Percentiles rank a stretch among this genome's conserved stretches.
Conservation (phyloP, 768 basidiomycete genomes). For the Tremella yokohamensis region DNA sequence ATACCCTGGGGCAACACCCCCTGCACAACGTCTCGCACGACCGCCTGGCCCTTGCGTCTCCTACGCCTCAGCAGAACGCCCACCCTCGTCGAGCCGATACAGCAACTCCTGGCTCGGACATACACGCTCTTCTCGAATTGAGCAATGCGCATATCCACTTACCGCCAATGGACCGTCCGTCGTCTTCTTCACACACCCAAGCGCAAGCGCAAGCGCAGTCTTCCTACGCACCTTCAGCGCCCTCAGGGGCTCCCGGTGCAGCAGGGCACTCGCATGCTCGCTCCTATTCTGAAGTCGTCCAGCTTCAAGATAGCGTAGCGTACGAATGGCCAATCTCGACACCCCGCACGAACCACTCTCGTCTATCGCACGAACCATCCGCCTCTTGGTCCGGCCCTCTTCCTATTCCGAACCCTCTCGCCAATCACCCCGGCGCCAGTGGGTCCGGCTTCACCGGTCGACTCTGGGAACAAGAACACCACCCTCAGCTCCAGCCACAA, state of each 20-base stretch:
- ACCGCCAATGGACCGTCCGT: no score
- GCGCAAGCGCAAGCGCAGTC: no score
- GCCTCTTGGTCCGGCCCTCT: not conserved
- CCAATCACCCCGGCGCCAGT: no score
- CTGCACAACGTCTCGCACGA: slow-evolving; percentile 2
- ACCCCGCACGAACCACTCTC: no score
- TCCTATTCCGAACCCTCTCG: not conserved
- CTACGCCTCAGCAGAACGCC: not conserved
- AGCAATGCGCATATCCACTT: no score
- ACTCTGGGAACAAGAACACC: no score
- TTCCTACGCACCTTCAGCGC: no score
- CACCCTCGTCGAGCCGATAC: not conserved
- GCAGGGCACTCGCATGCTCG: not conserved
- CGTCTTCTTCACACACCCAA: no score
- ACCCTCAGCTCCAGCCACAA: no score
- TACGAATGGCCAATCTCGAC: not conserved
- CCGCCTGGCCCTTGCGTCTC: not conserved
- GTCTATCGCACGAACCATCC: not conserved
- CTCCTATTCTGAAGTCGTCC: not conserved
- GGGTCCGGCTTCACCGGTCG: no score
- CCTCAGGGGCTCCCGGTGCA: no score
- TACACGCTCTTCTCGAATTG: no score
- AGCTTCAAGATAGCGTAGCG: not conserved
- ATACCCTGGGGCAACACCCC: not conserved
- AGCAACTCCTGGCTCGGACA: not conserved